A percentile compares a stretch with the other conserved stretches of the same genome.
These are phyloP conservation scores for Margaritispora aquatica DNA, from an alignment of 495 filamentous ascomycete species.

Conservation along the genomic window DNA sequence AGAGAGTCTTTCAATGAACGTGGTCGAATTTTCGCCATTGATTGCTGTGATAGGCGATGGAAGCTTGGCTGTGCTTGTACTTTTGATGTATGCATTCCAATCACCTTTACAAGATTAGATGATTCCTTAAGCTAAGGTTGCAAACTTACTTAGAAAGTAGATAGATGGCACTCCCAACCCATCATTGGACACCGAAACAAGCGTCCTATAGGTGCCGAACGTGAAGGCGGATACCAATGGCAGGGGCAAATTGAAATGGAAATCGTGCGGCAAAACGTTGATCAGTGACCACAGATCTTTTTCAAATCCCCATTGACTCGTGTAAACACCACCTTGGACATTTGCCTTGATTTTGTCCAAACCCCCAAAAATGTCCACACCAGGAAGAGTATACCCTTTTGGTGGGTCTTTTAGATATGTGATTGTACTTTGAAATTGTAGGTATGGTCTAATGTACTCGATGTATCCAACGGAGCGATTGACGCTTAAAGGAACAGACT, in stretches of 20 bases:
- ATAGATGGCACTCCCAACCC: neutral
- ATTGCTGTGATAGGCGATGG: neutral
- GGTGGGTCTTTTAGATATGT: slow-evolving; percentile 49
- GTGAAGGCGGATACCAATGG: neutral
- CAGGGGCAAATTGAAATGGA: slow-evolving; percentile 7
- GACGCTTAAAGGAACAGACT: slow-evolving; percentile 46
- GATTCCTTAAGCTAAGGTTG: neutral
- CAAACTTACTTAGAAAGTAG: neutral
- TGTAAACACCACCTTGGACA: slow-evolving; percentile 24
- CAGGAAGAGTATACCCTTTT: slow-evolving; percentile 44
- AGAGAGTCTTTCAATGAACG: neutral
- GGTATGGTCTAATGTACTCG: slow-evolving; percentile 43
- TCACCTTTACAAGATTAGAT: neutral
- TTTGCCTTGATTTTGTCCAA: slow-evolving; percentile 37
- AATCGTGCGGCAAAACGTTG: slow-evolving; percentile 1
- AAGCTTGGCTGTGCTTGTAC: neutral
- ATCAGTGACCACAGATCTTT: neutral
- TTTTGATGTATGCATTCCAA: neutral
- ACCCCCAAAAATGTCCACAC: slow-evolving; percentile 40
- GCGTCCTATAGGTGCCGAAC: neutral
- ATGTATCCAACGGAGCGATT: slow-evolving; percentile 44
- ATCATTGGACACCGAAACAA: neutral
- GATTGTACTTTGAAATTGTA: slow-evolving; percentile 51
- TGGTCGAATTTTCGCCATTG: neutral
- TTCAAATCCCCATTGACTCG: slow-evolving; percentile 46